phyloP scores from a whole-genome alignment of 129 eudicot genomes.

The Centella asiatica region DNA sequence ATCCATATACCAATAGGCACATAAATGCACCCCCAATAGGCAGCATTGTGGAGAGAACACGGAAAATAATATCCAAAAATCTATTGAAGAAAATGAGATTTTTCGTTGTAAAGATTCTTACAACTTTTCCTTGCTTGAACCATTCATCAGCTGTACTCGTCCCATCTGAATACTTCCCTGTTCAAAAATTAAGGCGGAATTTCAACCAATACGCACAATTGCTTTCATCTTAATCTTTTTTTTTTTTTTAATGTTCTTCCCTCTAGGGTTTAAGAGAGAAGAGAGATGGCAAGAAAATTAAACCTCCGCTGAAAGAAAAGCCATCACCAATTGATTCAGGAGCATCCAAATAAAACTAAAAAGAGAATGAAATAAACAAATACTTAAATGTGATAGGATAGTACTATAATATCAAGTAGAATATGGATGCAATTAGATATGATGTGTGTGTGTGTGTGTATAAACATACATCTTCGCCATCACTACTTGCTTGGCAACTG shows the following conservation, averaged over 20 bases:
- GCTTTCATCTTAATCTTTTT: no score
- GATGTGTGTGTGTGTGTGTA: background rate
- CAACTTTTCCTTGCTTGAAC: constrained; percentile 67
- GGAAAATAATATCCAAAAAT: no score
- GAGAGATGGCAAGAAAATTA: constrained; percentile 10
- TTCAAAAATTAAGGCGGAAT: constrained; percentile 1
- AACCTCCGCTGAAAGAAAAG: constrained; percentile 97
- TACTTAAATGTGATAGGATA: background rate
- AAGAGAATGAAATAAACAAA: background rate
- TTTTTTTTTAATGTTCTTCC: no score
- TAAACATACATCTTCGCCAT: constrained; percentile 41
- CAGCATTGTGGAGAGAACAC: background rate
- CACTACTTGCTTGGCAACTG: constrained; percentile 39
- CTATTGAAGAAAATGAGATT: background rate
- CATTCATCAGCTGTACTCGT: constrained; percentile 84
- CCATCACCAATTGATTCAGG: constrained; percentile 91
- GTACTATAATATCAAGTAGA: no score
- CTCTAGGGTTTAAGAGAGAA: no score
- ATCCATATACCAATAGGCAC: background rate
- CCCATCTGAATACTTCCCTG: constrained; percentile 89
- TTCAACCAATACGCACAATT: background rate
- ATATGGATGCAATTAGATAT: background rate
- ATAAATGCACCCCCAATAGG: background rate
- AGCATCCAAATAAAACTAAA: constrained; percentile 73
- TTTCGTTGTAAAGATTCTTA: background rate